Evolutionary conservation across 2,329 filamentous ascomycete species (phyloP), one percentile per base, ranked within the genome.

Genomic region (Cladosporium austrohemisphaericum): DNA sequence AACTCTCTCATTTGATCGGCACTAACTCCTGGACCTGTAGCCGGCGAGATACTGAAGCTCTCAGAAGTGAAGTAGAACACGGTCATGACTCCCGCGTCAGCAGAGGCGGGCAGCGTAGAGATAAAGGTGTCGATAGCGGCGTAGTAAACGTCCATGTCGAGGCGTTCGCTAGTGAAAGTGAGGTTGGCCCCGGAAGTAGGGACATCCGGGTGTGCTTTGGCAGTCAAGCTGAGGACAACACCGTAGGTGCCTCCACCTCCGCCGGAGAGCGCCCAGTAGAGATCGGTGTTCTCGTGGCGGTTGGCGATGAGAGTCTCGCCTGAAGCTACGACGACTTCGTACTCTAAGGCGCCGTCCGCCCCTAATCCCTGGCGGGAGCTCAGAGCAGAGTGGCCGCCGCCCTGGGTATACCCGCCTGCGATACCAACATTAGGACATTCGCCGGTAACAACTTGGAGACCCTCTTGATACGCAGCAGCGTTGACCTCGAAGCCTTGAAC

Each of bases 221-320:
- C 67, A 0, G 77, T 83, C 61, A 83, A 69, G 2, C 76, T 78
- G 11, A 73, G 62, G 1, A 84, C 77, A 2, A 83, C 69, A 2
- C 71, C 81, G 54, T 76, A 85, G 26, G 73, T 83, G 10, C 79
- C 78, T 6, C 74, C 76, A 2, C 82, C 81, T 0, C 81, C 80
- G 3, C 80, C 80, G 33, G 71, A 70, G 1, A 84, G 64, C 1
- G 81, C 83, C 81, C 81, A 86, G 67, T 80, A 85, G 1, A 85
- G 68, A 44, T 84, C 81, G 0, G 67, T 50, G 54, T 84, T 77
- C 28, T 74, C 52, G 0, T 57, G 58, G 1, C 67, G 69, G 3
- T 69, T 75, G 0, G 78, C 79, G 2, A 63, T 73, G 2, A 81
- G 53, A 13, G 74, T 57, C 13, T 69, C 51, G 2, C 80, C 79